Conservation (phyloP, 2,329 filamentous ascomycete species). For the Mycosphaerella sp. region DNA sequence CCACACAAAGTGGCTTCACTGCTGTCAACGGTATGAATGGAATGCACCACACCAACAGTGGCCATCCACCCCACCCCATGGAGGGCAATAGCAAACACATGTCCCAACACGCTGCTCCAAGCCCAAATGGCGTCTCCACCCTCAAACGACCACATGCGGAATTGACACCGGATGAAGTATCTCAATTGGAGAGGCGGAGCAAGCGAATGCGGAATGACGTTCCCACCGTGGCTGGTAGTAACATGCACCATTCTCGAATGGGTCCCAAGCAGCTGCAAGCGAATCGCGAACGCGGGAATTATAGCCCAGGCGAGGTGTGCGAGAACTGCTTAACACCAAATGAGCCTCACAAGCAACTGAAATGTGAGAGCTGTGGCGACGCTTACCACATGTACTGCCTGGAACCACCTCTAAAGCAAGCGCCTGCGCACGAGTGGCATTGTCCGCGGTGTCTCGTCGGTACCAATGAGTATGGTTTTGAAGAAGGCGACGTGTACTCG, state of each 20-base stretch:
- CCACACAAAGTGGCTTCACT: constrained; percentile 43
- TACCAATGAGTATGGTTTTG: constrained; percentile 93
- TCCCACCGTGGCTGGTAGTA: constrained; percentile 87
- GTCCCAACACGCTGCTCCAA: constrained; percentile 20
- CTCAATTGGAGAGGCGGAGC: constrained; percentile 60
- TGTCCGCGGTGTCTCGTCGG: constrained; percentile 92
- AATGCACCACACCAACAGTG: constrained; percentile 29
- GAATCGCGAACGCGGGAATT: constrained; percentile 50
- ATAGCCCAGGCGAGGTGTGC: constrained; percentile 61
- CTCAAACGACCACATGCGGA: constrained; percentile 66
- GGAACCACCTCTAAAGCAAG: constrained; percentile 74
- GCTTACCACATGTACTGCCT: constrained; percentile 83
- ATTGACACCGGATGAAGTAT: constrained; percentile 37
- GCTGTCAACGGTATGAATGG: constrained; percentile 51
- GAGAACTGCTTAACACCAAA: constrained; percentile 79
- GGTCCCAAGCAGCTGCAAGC: constrained; percentile 59
- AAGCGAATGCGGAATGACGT: constrained; percentile 82
- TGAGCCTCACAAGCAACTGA: constrained; percentile 61
- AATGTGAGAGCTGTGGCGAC: constrained; percentile 88
- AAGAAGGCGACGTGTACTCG: constrained; percentile 93
- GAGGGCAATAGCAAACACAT: constrained; percentile 48
- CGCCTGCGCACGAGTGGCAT: constrained; percentile 87
- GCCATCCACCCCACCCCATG: constrained; percentile 21
- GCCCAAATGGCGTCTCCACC: constrained; percentile 24
- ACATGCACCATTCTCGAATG: constrained; percentile 91